Conservation (phyloP, 2,329 filamentous ascomycete genomes). For the Alternaria burnsii region DNA sequence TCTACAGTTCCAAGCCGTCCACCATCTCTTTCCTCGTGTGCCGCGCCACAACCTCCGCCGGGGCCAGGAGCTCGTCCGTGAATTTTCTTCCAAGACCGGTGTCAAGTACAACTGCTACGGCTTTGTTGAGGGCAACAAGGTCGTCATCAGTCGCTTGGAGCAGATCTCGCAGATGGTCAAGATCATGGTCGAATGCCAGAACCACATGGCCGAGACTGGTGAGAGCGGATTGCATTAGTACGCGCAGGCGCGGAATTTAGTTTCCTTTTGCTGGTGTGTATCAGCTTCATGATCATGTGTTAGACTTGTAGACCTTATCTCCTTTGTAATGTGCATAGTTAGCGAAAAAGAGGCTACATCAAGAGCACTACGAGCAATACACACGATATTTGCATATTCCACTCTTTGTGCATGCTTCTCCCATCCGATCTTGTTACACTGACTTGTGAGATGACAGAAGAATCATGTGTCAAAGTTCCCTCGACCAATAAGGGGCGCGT, state of each 20-base stretch:
- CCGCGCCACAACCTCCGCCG: constrained; percentile 83
- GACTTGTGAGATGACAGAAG: too few species aligned
- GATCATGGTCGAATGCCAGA: constrained; percentile 55
- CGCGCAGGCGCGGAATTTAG: constrained; percentile 15
- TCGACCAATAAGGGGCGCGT: not conserved
- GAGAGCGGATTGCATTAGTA: constrained; percentile 44
- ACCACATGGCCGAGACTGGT: constrained; percentile 51
- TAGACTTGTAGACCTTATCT: constrained; percentile 7
- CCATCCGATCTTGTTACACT: too few species aligned
- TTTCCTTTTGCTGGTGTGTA: constrained; percentile 1
- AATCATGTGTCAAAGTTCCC: not conserved
- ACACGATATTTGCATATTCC: not conserved
- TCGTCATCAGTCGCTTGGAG: constrained; percentile 77
- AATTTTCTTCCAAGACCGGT: constrained; percentile 82
- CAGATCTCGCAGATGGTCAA: constrained; percentile 83
- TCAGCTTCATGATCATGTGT: constrained; percentile 2
- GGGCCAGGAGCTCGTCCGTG: constrained; percentile 77
- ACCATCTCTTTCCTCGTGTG: constrained; percentile 84
- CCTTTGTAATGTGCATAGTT: constrained; percentile 4
- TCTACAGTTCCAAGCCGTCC: constrained; percentile 87
- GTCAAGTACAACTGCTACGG: constrained; percentile 88
- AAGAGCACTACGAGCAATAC: constrained; percentile 1
- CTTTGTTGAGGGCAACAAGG: constrained; percentile 82
- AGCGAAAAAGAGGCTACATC: constrained; percentile 1
- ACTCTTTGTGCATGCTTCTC: not conserved